phyloP scores from a whole-genome alignment of 768 basidiomycete species.

The Leccinum disarticulatum region DNA sequence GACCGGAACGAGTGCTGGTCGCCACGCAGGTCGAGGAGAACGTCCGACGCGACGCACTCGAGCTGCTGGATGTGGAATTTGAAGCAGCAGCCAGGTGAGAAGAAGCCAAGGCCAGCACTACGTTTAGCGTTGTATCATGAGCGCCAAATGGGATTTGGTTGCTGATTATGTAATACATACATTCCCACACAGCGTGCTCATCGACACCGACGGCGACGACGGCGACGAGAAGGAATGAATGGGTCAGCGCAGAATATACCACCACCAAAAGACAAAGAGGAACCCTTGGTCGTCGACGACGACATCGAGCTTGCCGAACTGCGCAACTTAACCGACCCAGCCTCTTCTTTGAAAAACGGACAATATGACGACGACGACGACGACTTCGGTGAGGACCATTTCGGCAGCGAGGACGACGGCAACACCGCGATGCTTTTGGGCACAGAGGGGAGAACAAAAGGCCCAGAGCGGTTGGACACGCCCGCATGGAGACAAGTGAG shows the following conservation, averaged over 20 bases:
- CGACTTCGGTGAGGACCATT: constrained; percentile 24
- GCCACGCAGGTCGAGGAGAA: constrained; percentile 11
- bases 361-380: constrained; percentile 28
- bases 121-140: constrained; percentile 32
- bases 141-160: constrained; percentile 27
- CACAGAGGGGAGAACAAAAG: constrained; percentile 29
- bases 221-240: constrained; percentile 8
- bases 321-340: constrained; percentile 27
- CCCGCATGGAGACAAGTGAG: constrained; percentile 54
- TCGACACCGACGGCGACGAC: constrained; percentile 4
- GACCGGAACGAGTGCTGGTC: constrained; percentile 12
- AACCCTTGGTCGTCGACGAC: not conserved
- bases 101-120: constrained; percentile 21
- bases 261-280: not conserved
- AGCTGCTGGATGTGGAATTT: constrained; percentile 18
- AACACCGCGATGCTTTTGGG: constrained; percentile 44
- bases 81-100: constrained; percentile 23
- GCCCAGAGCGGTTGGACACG: constrained; percentile 23
- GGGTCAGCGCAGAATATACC: constrained; percentile 3
- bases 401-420: constrained; percentile 37
- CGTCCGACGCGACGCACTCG: constrained; percentile 18
- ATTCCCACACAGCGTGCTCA: constrained; percentile 24
- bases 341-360: constrained; percentile 14
- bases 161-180: constrained; percentile 26
- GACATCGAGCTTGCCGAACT: constrained; percentile 37